Evolutionary conservation across 2,329 filamentous ascomycete genomes (phyloP).

Genomic region (Neofusicoccum cordaticola): DNA sequence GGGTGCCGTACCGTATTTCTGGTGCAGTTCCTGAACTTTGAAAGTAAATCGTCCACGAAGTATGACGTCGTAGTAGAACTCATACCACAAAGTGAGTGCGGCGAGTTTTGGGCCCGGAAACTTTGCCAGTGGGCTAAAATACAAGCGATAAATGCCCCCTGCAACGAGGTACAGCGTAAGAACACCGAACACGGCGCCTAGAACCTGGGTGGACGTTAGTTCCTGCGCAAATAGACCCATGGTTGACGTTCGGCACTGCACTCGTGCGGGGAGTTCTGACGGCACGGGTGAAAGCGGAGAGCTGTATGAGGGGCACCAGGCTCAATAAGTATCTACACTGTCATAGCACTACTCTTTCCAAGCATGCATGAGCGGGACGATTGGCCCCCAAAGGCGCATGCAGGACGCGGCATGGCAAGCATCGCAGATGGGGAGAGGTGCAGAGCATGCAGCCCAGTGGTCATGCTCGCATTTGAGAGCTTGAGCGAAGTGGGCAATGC

Average conservation of each 20-base stretch:
- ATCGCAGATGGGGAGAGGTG: background rate
- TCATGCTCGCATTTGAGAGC: background rate
- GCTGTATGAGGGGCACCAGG: background rate
- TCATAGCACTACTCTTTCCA: background rate
- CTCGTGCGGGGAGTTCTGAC: background rate
- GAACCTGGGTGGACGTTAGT: background rate
- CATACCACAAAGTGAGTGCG: constrained; percentile 27
- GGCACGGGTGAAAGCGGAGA: background rate
- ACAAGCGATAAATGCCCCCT: constrained; percentile 23
- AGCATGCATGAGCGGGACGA: background rate
- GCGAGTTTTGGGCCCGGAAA: constrained; percentile 27
- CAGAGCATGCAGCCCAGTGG: background rate
- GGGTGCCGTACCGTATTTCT: constrained; percentile 21
- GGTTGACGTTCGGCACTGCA: background rate
- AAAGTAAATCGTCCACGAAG: constrained; percentile 23
- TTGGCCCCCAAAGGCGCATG: background rate
- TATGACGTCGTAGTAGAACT: constrained; percentile 27
- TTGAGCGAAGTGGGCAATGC: background rate
- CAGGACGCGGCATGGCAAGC: background rate
- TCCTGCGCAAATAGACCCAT: background rate
- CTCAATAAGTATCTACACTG: background rate
- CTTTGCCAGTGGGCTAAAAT: constrained; percentile 22
- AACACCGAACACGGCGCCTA: background rate
- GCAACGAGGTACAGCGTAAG: background rate
- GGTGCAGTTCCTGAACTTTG: constrained; percentile 25